Evolutionary conservation across 768 basidiomycete genomes (phyloP).

Genomic region (Lactarius vividus): DNA sequence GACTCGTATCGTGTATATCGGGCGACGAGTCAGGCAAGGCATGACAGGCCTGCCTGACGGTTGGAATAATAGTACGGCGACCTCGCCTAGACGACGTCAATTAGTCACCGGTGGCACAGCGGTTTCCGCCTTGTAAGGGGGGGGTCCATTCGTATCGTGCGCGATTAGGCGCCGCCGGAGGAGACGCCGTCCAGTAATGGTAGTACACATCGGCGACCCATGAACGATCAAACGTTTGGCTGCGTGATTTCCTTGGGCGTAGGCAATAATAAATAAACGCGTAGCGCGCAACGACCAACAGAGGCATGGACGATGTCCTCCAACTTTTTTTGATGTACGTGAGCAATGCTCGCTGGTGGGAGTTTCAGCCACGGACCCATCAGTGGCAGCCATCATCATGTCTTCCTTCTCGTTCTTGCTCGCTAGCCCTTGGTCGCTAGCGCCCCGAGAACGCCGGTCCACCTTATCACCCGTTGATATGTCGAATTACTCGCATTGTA

Average conservation of each 20-base stretch:
- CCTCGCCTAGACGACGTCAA: background rate
- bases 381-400: background rate
- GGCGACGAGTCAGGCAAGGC: too few relatives aligned
- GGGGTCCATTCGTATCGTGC: background rate
- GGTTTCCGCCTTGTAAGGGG: background rate
- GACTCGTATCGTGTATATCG: too few relatives aligned
- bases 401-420: background rate
- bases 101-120: too few relatives aligned
- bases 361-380: background rate
- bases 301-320: background rate
- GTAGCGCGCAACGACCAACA: background rate
- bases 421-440: background rate
- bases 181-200: background rate
- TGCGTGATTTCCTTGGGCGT: background rate
- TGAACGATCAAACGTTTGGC: background rate
- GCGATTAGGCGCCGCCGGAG: background rate
- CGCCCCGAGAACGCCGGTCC: background rate
- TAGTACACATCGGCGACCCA: background rate
- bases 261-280: background rate
- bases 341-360: background rate
- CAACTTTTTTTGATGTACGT: background rate
- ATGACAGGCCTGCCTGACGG: too few relatives aligned
- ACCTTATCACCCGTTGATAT: background rate
- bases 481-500: background rate
- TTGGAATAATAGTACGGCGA: background rate